Conservation (phyloP, 371 early-diverging fungal genomes). For the Mortierella sp. region DNA sequence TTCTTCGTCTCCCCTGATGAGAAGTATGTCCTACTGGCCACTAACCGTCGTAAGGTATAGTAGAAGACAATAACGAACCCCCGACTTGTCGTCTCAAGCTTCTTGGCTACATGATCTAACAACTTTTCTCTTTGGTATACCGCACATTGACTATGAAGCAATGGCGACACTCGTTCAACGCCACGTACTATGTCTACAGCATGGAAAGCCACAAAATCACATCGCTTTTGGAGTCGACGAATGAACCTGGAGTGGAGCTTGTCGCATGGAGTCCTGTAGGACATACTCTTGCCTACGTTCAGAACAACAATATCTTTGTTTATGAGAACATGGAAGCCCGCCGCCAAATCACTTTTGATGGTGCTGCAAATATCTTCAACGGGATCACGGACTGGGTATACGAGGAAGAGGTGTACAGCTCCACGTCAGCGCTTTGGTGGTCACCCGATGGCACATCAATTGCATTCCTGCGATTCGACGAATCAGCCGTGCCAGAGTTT, state of each 20-base stretch:
- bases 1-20: slow-evolving; percentile 81
- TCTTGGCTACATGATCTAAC: neutral
- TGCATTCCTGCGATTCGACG: slow-evolving; percentile 89
- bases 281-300: slow-evolving; percentile 86
- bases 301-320: slow-evolving; percentile 88
- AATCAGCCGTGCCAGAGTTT: slow-evolving; percentile 84
- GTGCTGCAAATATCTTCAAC: slow-evolving; percentile 86
- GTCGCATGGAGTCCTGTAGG: slow-evolving; percentile 87
- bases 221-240: slow-evolving; percentile 65
- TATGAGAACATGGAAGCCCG: slow-evolving; percentile 71
- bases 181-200: slow-evolving; percentile 83
- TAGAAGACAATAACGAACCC: neutral
- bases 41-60: slow-evolving; percentile 69
- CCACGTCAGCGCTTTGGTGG: slow-evolving; percentile 87
- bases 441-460: slow-evolving; percentile 84
- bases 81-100: neutral
- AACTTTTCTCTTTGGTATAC: neutral
- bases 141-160: slow-evolving; percentile 47
- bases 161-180: slow-evolving; percentile 88
- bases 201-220: slow-evolving; percentile 61
- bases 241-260: slow-evolving; percentile 61
- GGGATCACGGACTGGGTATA: slow-evolving; percentile 99
- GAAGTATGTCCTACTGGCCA: slow-evolving; percentile 77
- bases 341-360: slow-evolving; percentile 86
- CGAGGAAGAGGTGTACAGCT: slow-evolving; percentile 91